Evolutionary conservation across 176 grass and related monocot genomes (phyloP).

Genomic region (Musa acuminata): DNA sequence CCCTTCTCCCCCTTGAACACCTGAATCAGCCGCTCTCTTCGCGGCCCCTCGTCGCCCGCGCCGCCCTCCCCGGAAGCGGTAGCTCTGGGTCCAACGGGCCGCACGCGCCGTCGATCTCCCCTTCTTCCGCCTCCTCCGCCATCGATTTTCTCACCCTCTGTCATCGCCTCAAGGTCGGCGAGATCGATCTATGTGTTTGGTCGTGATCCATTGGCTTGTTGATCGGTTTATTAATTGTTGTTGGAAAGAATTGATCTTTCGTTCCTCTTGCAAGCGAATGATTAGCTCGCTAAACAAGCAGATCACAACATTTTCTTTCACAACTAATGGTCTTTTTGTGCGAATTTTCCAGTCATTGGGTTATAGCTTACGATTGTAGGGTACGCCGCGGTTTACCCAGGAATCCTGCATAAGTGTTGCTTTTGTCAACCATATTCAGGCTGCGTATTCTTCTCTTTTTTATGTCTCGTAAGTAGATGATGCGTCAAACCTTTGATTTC

Average conservation of each 20-base stretch:
- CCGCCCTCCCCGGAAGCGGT: constrained; percentile 8
- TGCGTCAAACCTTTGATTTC: too few species aligned
- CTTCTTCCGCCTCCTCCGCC: constrained; percentile 37
- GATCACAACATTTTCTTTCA: background rate
- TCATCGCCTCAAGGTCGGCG: constrained; percentile 79
- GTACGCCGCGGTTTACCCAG: background rate
- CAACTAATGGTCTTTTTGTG: background rate
- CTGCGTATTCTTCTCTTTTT: too few species aligned
- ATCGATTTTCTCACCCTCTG: constrained; percentile 97
- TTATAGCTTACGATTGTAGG: background rate
- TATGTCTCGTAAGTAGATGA: too few species aligned
- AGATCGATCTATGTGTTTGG: background rate
- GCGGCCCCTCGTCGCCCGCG: constrained; percentile 12
- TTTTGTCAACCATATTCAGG: too few species aligned
- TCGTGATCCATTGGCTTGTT: background rate
- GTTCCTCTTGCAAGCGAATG: too few species aligned
- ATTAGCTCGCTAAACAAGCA: background rate
- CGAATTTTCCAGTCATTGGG: background rate
- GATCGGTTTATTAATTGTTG: too few species aligned
- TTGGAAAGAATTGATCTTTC: too few species aligned
- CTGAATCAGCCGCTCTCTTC: background rate
- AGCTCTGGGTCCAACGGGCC: constrained; percentile 7
- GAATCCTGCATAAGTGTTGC: too few species aligned
- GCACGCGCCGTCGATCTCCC: background rate
- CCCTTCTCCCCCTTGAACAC: background rate